Base-by-base conservation (phyloP, 495 filamentous ascomycete species). In the Podospora pseudocomata region DNA sequence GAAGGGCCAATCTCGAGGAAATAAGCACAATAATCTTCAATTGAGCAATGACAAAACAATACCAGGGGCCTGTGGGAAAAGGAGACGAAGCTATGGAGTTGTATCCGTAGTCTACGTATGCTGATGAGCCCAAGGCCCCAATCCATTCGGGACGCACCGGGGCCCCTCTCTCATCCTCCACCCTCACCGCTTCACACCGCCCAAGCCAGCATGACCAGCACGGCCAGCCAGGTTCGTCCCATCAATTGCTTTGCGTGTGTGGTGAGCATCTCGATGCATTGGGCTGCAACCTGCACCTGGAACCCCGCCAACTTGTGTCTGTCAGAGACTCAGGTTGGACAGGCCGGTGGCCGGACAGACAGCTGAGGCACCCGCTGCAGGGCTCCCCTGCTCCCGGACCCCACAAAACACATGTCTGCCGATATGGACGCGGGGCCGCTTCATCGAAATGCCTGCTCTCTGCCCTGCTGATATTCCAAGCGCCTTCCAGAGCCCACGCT, bases 1-100 rank as follows among this genome's bases (percentile, higher is more conserved):
- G 23, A 49, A 56, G 44, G 58, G 53, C 11, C 18, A 58, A 66
- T 56, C 54, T 32, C 58, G 30, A 13, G 39, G 39, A 49, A 49
- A 49, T 49, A 34, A 64, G 61, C 53, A 60, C 60, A 30, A 60
- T 49, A 49, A 49, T 49, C 39, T 6, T 49, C 39, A 49, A 49
- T 49, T 49, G 39, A 49, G 39, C 9, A 6, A 13, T 49, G 39
- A 49, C 39, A 49, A 49, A 49, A 49, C 30, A 39, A 54, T 32
- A 27, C n/a, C 30, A 54, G 7, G 53, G 60, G 32, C 28, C 49
- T n/a, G 7, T 30, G 20, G 20, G 27, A 11, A 55, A 62, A 62
- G 39, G 13, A 13, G 39, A 49, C 7, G 39, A 49, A 49, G 39
- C 39, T 49, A 49, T 49, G 39, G 39, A 49, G 39, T 16, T 49